Percentiles rank a stretch among this genome's conserved stretches.
phyloP scores from a whole-genome alignment of 768 basidiomycete species.

The Leucocoprinus leucothites region DNA sequence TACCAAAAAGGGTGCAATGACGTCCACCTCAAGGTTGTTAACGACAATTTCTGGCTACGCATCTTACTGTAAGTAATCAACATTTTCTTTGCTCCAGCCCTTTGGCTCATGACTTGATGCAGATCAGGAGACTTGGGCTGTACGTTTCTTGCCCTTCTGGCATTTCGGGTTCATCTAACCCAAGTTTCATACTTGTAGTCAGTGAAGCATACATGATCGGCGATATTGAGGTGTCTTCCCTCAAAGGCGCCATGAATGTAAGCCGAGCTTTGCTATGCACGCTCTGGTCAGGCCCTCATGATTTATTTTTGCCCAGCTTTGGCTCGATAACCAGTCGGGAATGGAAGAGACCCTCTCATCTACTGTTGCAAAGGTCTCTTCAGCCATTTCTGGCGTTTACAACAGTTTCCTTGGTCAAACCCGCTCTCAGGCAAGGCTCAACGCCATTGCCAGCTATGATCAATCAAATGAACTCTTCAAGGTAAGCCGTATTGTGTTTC shows the following conservation, averaged over 20 bases:
- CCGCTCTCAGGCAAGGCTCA: constrained; percentile 68
- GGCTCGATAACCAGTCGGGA: constrained; percentile 63
- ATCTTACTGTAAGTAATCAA: constrained; percentile 50
- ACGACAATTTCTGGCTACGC: constrained; percentile 67
- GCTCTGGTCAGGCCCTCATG: not conserved
- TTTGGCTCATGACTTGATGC: constrained; percentile 22
- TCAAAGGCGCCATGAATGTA: constrained; percentile 63
- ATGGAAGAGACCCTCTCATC: constrained; percentile 59
- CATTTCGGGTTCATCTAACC: constrained; percentile 2
- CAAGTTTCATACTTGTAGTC: constrained; percentile 36
- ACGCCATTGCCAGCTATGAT: constrained; percentile 86
- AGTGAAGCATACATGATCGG: constrained; percentile 77
- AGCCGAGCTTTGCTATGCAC: constrained; percentile 23
- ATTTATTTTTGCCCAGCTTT: constrained; percentile 39
- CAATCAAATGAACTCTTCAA: constrained; percentile 90
- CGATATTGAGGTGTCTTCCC: constrained; percentile 57
- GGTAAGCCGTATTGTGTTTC: constrained; percentile 27
- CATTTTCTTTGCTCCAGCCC: constrained; percentile 10
- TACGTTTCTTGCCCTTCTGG: constrained; percentile 29
- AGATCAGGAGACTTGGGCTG: constrained; percentile 65
- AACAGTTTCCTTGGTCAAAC: constrained; percentile 77
- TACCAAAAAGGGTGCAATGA: constrained; percentile 59
- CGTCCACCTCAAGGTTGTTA: constrained; percentile 53
- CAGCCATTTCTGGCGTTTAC: constrained; percentile 57
- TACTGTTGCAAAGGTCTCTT: constrained; percentile 50